Base-by-base conservation (phyloP, 2,329 filamentous ascomycete genomes). In the Davidsoniella neocaledoniae region DNA sequence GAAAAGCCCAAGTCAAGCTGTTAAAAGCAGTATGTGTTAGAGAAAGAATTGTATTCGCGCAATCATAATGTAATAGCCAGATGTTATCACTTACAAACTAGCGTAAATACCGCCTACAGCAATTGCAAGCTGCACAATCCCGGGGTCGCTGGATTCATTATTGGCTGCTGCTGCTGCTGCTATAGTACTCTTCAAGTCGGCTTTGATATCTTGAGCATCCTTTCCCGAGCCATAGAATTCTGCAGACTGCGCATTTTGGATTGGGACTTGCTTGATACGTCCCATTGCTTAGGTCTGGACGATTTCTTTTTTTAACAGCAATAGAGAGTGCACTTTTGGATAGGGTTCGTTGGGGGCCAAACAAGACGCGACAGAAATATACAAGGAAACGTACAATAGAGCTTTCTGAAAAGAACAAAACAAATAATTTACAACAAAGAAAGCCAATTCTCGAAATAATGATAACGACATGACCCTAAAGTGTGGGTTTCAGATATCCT, bases 31-130 rank as follows among this genome's bases (percentile, higher is more conserved):
- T 45, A 19, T 51, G 25, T 40, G n/a, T 25, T 47, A 36, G 29
- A 4, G 14, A 17, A 10, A 19, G 14, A 25, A 17, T 26, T 19
- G 21, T 21, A 36, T 21, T 8, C 29, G 17, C 33, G 14, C 23
- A 5, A 45, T 4, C 3, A 23, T 14, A n/a, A n/a, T 10, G 23
- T 17, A 7, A 25, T n/a, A 25, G n/a, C 23, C 2, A 14, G 42
- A n/a, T n/a, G n/a, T 43, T 25, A 49, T 21, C 26, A 66, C 75
- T 61, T 76, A 95, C 90, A 98, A 98, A 36, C 88, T 94, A 36
- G 83, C 86, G 64, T 98, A 98, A 58, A 98, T 98, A 53, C 91
- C 91, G 5, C 79, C 80, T n/a, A 95, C 86, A 56, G 88, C 90
- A 54, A 94, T 76, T 45, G 88, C 66, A 50, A 95, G 75, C 64